Percentiles rank a stretch among this genome's conserved stretches.
Evolutionary conservation across 2,329 filamentous ascomycete genomes (phyloP).

Genomic region (Curvularia spicifera): DNA sequence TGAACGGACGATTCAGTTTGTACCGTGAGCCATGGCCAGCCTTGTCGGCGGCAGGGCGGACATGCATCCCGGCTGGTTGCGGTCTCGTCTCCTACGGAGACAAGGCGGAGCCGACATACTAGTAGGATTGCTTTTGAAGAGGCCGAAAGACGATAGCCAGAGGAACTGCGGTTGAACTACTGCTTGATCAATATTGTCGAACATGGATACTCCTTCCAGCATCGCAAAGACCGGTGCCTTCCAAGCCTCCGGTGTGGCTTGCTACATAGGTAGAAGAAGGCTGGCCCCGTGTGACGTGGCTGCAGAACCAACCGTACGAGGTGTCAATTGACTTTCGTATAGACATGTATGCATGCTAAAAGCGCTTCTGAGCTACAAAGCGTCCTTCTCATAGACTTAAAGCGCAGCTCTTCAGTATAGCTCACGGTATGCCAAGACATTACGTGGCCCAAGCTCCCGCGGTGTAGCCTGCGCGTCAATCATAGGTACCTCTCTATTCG

Average conservation of each 20-base stretch:
- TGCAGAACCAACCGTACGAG: background rate
- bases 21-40: background rate
- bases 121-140: background rate
- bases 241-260: background rate
- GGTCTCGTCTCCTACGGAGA: background rate
- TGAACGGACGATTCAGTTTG: background rate
- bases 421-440: constrained; percentile 6
- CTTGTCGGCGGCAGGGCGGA: background rate
- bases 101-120: background rate
- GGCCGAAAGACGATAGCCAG: background rate
- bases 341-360: background rate
- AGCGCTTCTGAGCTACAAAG: background rate
- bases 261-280: background rate
- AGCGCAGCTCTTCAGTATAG: background rate
- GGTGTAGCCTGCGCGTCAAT: constrained; percentile 5
- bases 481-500: constrained; percentile 7
- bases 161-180: background rate
- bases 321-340: background rate
- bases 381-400: background rate
- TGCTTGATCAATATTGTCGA: background rate
- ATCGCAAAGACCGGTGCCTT: background rate
- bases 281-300: background rate
- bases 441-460: constrained; percentile 10
- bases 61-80: background rate
- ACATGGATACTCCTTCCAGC: background rate